Evolutionary conservation across 805 yeast genomes (phyloP), one percentile per base, ranked within the genome.

Genomic region (Candida nonsorbophila): DNA sequence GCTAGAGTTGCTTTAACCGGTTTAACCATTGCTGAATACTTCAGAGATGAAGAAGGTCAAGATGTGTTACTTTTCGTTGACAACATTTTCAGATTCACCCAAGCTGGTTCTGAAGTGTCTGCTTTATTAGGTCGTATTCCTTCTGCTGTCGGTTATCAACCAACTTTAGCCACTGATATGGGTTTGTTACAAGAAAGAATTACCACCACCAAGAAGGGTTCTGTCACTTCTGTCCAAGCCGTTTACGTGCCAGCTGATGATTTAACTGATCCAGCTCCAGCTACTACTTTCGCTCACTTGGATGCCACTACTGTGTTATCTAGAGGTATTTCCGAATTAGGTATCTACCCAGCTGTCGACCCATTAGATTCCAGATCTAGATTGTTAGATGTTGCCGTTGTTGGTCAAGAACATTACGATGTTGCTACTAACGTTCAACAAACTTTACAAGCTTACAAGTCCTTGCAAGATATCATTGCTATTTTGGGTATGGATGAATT

Each of bases 11-110:
- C 98, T 56, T 77, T 90, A 67, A 92, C 98, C 53, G 98, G 98
- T 82, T 81, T 90, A 70, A 90, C 98, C 72, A 87, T 90, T 67
- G 98, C 98, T 57, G 98, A 90, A 78, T 90, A 92, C 79, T 90
- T 90, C 92, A 92, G 98, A 87, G 98, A 90, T 71, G 97, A 85
- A 73, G 98, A 90, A 77, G 98, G 98, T 72, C 97, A 92, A 79
- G 98, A 92, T 83, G 98, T 90, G 72, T 79, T 90, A 80, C 80
- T 90, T 67, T 90, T 92, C 79, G 84, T 90, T 63, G 98, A 90
- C 78, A 90, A 90, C 88, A 90, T 90, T 84, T 90, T 92, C 94
- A 90, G 98, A 79, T 90, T 90, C 80, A 90, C 98, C 69, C 98
- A 90, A 81, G 98, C 98, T 66, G 98, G 98, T 85, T 92, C 98